Base-by-base conservation (phyloP, 352 stramenopile species). In the Globisporangium splendens region DNA sequence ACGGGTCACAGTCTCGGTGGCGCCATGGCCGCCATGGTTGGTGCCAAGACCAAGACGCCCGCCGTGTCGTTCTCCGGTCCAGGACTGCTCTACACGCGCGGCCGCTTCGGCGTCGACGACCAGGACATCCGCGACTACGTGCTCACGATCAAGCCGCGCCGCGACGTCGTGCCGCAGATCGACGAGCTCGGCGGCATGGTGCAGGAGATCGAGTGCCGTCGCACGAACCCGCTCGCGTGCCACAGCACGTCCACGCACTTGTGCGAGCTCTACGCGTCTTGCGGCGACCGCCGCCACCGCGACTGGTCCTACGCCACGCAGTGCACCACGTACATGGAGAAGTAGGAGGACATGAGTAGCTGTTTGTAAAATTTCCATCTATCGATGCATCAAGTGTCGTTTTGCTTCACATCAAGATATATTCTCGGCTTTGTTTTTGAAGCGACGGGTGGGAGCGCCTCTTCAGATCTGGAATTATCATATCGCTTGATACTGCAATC, bases 181-280 rank as follows among this genome's bases (percentile, higher is more conserved):
- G 84, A 95, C 62, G 75, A 86, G 56, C 70, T 95, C 8, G 83
- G 71, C 33, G 86, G 86, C 5, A 87, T 95, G 77, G 79, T 95
- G n/a, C 86, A 95, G 61, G 84, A 95, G 65, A 93, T 94, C 48
- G 79, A 93, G 60, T 95, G 86, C 56, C 85, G 83, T 21, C 69
- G 78, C 47, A 71, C 72, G 31, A 93, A 91, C 61, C 82, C 82
- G 13, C 72, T 95, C 20, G 82, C 76, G 11, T 95, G 86, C 65
- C 86, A 95, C 68, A 91, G 83, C 65, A 93, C 83, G 13, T 64
- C 85, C 48, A 93, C 86, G 2, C 86, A 95, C 60, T 76, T 93
- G 53, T 95, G 86, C 51, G 86, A 95, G 60, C 69, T 95, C 20
- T 91, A 91, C 49, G 80, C 68, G 53, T 83, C 83, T 3, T 95